Evolutionary conservation across 2,329 filamentous ascomycete genomes (phyloP).

Genomic region (Phialophora tarda): DNA sequence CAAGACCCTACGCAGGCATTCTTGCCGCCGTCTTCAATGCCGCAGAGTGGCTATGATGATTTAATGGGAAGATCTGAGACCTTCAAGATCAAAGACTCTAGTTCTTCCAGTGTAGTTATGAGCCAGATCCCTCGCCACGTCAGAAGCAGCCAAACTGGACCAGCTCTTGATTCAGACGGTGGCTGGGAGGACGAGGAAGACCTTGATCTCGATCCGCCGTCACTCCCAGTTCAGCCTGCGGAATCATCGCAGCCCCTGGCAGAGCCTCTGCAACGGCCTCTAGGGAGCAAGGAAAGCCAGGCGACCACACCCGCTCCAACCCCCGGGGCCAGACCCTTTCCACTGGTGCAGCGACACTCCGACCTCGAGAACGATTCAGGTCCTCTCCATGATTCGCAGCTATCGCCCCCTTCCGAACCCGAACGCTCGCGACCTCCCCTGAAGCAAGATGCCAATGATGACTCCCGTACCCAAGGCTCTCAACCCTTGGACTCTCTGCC

Average conservation of each 20-base stretch:
- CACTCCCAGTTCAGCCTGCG: conserved; percentile 2
- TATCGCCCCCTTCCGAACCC: neutral
- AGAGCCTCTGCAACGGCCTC: neutral
- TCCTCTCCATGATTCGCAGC: neutral
- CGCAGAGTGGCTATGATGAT: conserved; percentile 15
- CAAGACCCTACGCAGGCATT: conserved; percentile 39
- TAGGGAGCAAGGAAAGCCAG: neutral
- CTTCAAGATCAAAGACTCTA: conserved; percentile 40
- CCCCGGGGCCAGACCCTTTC: neutral
- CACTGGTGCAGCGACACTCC: neutral
- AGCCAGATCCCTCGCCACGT: conserved; percentile 35
- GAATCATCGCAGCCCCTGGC: conserved; percentile 2
- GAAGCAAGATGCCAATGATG: neutral
- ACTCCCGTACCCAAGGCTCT: conserved; percentile 9
- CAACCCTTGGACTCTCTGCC: conserved; percentile 26
- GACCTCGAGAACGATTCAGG: neutral
- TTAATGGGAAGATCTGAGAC: conserved; percentile 18
- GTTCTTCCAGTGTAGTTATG: conserved; percentile 28
- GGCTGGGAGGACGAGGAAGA: conserved; percentile 34
- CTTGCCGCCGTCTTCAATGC: conserved; percentile 28
- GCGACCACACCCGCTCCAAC: neutral
- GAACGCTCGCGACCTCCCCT: neutral
- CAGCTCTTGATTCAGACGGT: conserved; percentile 17
- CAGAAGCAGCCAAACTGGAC: conserved; percentile 21
- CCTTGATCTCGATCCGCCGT: conserved; percentile 32